A percentile compares a stretch with the other conserved stretches of the same genome.
phyloP scores from a whole-genome alignment of 352 stramenopile genomes.

The Pseudoperonospora humuli region DNA sequence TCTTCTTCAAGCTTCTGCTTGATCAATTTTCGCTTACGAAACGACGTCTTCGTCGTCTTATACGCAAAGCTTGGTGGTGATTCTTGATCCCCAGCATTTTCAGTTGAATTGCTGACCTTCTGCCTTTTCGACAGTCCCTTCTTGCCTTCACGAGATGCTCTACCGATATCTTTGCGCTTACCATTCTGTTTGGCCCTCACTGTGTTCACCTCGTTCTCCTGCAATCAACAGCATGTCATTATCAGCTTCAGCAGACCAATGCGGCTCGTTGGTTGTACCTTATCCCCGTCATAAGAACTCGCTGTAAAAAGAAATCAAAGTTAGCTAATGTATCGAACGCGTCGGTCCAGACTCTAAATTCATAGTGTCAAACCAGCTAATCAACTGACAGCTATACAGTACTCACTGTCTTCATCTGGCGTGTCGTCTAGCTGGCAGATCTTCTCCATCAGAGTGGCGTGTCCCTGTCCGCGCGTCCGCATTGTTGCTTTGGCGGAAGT shows the following conservation, averaged over 20 bases:
- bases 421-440: constrained; percentile 29
- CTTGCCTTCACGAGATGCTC: constrained; percentile 1
- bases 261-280: constrained; percentile 1
- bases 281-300: constrained; percentile 17
- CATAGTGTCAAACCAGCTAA: no score
- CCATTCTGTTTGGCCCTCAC: constrained; percentile 9
- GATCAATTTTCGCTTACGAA: constrained; percentile 38
- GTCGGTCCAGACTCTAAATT: no score
- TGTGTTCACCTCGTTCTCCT: constrained; percentile 27
- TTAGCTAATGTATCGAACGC: no score
- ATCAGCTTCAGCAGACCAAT: background rate
- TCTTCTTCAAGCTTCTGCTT: constrained; percentile 32
- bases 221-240: background rate
- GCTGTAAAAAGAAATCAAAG: constrained; percentile 11
- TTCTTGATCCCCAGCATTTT: constrained; percentile 21
- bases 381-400: no score
- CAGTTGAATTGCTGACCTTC: constrained; percentile 1
- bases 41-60: constrained; percentile 33
- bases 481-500: constrained; percentile 19
- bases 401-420: constrained; percentile 18
- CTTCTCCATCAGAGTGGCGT: constrained; percentile 15
- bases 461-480: constrained; percentile 10
- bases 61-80: constrained; percentile 48
- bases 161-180: constrained; percentile 6
- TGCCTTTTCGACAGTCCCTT: constrained; percentile 11